A percentile compares a stretch with the other conserved stretches of the same genome.
phyloP scores from a whole-genome alignment of 768 basidiomycete species.

The Kwoniella botswanensis region DNA sequence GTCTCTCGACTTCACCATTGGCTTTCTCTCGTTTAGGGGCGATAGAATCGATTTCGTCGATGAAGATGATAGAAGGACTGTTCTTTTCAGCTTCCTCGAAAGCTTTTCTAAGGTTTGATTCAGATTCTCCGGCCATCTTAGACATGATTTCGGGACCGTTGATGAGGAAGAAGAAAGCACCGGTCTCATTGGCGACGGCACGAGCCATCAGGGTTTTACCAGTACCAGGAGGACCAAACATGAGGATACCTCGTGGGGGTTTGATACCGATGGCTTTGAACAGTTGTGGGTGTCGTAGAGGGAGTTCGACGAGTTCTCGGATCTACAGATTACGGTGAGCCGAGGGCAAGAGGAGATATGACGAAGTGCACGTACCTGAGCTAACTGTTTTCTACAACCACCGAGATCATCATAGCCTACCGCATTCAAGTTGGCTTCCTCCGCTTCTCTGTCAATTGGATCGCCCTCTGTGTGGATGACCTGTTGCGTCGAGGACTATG shows the following conservation, averaged over 20 bases:
- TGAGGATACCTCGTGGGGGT: constrained; percentile 96
- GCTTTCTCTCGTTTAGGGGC: constrained; percentile 99
- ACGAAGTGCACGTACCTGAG: constrained; percentile 64
- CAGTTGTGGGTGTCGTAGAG: constrained; percentile 95
- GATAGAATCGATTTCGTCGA: constrained; percentile 97
- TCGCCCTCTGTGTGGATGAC: constrained; percentile 77
- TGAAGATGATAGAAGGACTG: constrained; percentile 97
- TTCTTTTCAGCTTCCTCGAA: constrained; percentile 99
- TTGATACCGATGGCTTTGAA: constrained; percentile 99
- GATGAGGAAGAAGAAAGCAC: constrained; percentile 99
- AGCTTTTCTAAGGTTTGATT: constrained; percentile 95
- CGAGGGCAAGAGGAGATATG: background rate
- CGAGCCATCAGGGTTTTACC: constrained; percentile 99
- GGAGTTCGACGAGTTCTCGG: constrained; percentile 97
- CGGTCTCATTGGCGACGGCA: constrained; percentile 98
- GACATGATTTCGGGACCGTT: constrained; percentile 99
- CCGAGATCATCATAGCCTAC: constrained; percentile 99
- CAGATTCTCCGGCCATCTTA: constrained; percentile 99
- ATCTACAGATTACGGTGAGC: constrained; percentile 61
- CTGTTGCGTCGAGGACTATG: constrained; percentile 9
- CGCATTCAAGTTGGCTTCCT: constrained; percentile 92
- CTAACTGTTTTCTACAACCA: constrained; percentile 99
- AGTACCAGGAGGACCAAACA: constrained; percentile 98
- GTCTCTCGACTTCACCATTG: constrained; percentile 98
- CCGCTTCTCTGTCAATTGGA: constrained; percentile 97